Conservation (phyloP, 1,284 basidiomycete species). For the Ganoderma meredithae region DNA sequence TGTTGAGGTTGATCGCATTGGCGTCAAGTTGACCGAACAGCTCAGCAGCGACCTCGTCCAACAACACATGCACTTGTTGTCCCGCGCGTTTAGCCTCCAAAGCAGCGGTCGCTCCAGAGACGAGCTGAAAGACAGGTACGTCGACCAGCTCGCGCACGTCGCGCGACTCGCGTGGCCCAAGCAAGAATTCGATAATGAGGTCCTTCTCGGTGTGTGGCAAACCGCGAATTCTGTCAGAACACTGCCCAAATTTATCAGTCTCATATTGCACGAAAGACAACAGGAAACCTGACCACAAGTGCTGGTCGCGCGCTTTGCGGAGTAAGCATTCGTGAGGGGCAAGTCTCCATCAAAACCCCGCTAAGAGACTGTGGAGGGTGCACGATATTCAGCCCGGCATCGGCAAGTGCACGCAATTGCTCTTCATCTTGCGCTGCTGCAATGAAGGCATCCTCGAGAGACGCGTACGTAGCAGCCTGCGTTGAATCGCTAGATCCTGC, state of each 20-base stretch:
- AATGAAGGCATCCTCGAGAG: constrained; percentile 6
- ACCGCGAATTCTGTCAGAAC: neutral
- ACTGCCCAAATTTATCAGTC: neutral
- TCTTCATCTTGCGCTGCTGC: constrained; percentile 7
- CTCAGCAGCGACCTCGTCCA: constrained; percentile 11
- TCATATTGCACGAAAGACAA: neutral
- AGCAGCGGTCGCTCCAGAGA: constrained; percentile 5
- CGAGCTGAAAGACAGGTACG: constrained; percentile 18
- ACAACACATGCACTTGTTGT: constrained; percentile 6
- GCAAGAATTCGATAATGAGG: constrained; percentile 18
- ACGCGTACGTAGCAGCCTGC: neutral
- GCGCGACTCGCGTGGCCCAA: constrained; percentile 7
- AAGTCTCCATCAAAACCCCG: constrained; percentile 4
- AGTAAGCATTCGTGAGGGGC: neutral
- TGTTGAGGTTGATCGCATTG: constrained; percentile 14
- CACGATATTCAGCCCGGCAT: constrained; percentile 13
- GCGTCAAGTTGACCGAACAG: constrained; percentile 18
- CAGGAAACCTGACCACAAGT: constrained; percentile 8
- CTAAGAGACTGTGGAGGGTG: neutral
- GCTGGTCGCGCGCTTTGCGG: constrained; percentile 5
- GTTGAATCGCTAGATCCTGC: neutral
- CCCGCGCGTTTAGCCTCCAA: neutral
- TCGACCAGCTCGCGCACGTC: constrained; percentile 10
- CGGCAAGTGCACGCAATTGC: constrained; percentile 7
- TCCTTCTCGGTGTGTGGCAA: constrained; percentile 5